Percentiles rank a stretch among this genome's conserved stretches.
Conservation (phyloP, 768 basidiomycete species). For the Xerocomellus amylosporus region DNA sequence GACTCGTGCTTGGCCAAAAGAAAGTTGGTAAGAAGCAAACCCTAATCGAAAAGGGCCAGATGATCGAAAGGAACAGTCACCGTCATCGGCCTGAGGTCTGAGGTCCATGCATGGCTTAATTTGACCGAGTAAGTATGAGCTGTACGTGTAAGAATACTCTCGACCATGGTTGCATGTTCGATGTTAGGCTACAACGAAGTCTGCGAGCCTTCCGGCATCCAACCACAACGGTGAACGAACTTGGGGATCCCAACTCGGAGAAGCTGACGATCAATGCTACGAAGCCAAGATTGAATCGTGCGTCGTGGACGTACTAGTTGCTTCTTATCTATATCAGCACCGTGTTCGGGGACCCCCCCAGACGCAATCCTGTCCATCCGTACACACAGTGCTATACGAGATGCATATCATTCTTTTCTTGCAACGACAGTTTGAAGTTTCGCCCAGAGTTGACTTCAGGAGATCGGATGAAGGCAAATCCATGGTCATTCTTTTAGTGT, state of each 20-base stretch:
- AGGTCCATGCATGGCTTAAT: neutral
- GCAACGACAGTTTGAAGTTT: neutral
- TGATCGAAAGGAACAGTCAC: neutral
- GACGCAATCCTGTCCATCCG: neutral
- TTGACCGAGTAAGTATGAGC: neutral
- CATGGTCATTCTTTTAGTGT: neutral
- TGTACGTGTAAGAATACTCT: neutral
- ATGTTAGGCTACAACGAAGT: neutral
- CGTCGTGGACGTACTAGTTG: neutral
- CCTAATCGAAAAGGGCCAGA: neutral
- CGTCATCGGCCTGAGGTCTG: no score
- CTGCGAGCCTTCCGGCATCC: neutral
- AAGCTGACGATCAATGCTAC: neutral
- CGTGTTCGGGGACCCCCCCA: neutral
- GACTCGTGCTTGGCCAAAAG: neutral
- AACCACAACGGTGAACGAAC: neutral
- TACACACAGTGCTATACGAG: neutral
- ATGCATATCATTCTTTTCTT: neutral
- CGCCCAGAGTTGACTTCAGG: neutral
- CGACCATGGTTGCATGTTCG: neutral
- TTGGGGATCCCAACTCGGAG: neutral
- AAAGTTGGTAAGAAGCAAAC: neutral
- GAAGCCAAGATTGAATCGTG: neutral
- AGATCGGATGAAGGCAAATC: neutral
- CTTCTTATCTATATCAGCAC: neutral